phyloP scores from a whole-genome alignment of 129 eudicot genomes.

The Artemisia annua region DNA sequence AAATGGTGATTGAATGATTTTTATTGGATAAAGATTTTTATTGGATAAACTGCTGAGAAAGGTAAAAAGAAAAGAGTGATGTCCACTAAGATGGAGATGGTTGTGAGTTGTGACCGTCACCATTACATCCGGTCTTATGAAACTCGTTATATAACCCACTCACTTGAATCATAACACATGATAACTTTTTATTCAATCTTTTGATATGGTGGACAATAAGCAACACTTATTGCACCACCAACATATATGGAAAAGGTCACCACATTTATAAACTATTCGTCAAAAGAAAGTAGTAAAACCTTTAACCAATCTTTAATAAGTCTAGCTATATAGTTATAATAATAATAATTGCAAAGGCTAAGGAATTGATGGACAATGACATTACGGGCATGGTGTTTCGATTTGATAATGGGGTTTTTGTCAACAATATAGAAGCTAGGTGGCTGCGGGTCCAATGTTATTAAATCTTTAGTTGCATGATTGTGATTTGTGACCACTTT shows the following conservation, averaged over 20 bases:
- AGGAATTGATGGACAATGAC: constrained; percentile 15
- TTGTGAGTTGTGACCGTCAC: too few relatives aligned
- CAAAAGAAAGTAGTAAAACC: too few relatives aligned
- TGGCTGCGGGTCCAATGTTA: constrained; percentile 20
- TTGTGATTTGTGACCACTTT: neutral
- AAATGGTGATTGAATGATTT: too few relatives aligned
- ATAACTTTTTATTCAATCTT: neutral
- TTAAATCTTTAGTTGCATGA: constrained; percentile 18
- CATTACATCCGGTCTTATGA: too few relatives aligned
- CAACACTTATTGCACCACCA: neutral
- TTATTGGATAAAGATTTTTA: too few relatives aligned
- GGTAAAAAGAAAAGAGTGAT: too few relatives aligned
- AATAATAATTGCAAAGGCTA: neutral
- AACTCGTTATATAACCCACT: neutral
- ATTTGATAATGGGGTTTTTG: too few relatives aligned
- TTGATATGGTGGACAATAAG: neutral
- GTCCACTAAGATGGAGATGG: too few relatives aligned
- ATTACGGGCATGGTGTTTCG: constrained; percentile 9
- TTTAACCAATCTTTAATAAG: too few relatives aligned
- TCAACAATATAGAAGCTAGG: too few relatives aligned
- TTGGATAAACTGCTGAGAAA: too few relatives aligned
- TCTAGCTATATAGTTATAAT: too few relatives aligned
- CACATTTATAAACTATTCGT: neutral
- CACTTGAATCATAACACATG: neutral
- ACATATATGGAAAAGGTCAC: neutral